phyloP scores from a whole-genome alignment of 129 eudicot species.

The Escallonia herrerae region DNA sequence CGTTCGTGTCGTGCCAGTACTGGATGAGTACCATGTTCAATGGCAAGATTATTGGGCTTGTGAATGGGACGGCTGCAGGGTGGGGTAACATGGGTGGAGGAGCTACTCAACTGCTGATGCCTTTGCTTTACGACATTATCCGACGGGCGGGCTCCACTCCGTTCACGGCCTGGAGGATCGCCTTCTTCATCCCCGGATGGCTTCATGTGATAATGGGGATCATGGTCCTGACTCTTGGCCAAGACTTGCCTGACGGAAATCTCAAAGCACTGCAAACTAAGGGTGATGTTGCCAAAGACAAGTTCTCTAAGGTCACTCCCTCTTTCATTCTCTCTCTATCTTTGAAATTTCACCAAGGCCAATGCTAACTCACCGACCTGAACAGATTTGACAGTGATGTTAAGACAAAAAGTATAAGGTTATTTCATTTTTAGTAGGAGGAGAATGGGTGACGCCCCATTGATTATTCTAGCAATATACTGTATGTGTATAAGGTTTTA shows the following conservation, averaged over 20 bases:
- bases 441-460: too few species aligned
- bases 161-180: constrained; percentile 78
- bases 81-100: constrained; percentile 97
- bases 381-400: neutral
- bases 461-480: too few species aligned
- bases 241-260: constrained; percentile 89
- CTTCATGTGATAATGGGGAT: constrained; percentile 69
- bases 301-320: constrained; percentile 52
- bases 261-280: constrained; percentile 69
- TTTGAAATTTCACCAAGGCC: neutral
- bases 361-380: neutral
- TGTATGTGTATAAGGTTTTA: too few species aligned
- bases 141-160: constrained; percentile 43
- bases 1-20: constrained; percentile 71
- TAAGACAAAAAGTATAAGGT: too few species aligned
- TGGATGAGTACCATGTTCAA: constrained; percentile 83
- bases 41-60: constrained; percentile 60
- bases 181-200: constrained; percentile 72
- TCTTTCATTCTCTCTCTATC: neutral
- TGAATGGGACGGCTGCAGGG: constrained; percentile 81
- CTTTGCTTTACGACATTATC: constrained; percentile 58
- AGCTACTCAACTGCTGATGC: constrained; percentile 76
- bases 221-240: constrained; percentile 64
- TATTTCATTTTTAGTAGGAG: too few species aligned
- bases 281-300: constrained; percentile 66